Percentiles rank a stretch among this genome's conserved stretches.
These are phyloP conservation scores for Exutisphaerella laricina DNA, from an alignment of 2,329 filamentous ascomycete species.

Conservation along the genomic window DNA sequence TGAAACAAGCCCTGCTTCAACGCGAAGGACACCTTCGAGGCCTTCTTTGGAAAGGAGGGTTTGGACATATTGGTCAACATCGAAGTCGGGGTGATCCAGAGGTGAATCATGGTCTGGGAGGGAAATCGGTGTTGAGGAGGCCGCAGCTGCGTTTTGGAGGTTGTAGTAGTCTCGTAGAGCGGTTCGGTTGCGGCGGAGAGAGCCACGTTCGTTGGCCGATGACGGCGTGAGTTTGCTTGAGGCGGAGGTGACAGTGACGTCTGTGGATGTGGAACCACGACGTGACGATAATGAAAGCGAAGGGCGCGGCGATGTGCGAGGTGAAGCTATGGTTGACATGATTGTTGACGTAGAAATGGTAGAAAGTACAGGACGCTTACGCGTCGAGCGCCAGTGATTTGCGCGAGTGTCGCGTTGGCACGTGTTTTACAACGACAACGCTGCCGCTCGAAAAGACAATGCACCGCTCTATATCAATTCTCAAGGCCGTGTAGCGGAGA, in stretches of 20 bases:
- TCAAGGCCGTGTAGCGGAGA: too few relatives aligned
- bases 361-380: too few relatives aligned
- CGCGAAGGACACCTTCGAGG: conserved; percentile 62
- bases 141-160: conserved; percentile 48
- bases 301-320: conserved; percentile 50
- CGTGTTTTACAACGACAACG: too few relatives aligned
- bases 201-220: conserved; percentile 39
- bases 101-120: conserved; percentile 61
- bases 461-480: too few relatives aligned
- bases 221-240: conserved; percentile 32
- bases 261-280: conserved; percentile 64
- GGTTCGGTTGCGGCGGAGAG: conserved; percentile 64
- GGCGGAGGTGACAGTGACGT: conserved; percentile 45
- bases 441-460: too few relatives aligned
- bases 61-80: conserved; percentile 63
- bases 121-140: conserved; percentile 34
- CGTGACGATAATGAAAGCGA: conserved; percentile 62
- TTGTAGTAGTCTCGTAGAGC: conserved; percentile 95
- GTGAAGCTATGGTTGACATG: conserved; percentile 53
- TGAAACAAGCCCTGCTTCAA: conserved; percentile 63
- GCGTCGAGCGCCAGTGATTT: too few relatives aligned
- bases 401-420: too few relatives aligned
- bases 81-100: conserved; percentile 68
- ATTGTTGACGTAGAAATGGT: too few relatives aligned
- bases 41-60: conserved; percentile 56